Conservation (phyloP, 1,139 yeast genomes). For the Suhomyces wounanorum region DNA sequence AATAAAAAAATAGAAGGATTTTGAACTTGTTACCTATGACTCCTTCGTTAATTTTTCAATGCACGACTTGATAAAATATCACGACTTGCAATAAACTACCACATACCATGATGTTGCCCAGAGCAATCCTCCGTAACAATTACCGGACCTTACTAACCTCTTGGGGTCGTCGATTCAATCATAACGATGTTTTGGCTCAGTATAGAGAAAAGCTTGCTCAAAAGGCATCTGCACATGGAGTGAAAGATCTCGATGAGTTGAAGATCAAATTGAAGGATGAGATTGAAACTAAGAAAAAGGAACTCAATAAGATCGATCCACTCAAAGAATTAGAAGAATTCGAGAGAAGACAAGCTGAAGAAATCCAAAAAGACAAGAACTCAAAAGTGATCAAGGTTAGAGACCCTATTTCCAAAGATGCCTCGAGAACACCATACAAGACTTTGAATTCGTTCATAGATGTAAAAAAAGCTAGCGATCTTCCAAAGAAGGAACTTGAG, state of each 20-base stretch:
- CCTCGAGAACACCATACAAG: constrained; percentile 61
- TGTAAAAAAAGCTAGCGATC: constrained; percentile 59
- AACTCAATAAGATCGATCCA: constrained; percentile 67
- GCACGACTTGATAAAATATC: constrained; percentile 6
- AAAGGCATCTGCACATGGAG: constrained; percentile 42
- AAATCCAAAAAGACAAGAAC: constrained; percentile 33
- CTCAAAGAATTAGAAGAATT: constrained; percentile 63
- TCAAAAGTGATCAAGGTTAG: constrained; percentile 32
- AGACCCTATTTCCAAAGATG: constrained; percentile 48
- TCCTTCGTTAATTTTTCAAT: neutral
- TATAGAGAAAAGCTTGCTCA: constrained; percentile 38
- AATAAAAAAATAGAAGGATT: too few species aligned
- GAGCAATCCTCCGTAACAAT: constrained; percentile 6
- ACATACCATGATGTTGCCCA: constrained; percentile 4
- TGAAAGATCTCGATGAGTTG: constrained; percentile 57
- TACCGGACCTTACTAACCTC: neutral
- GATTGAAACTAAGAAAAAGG: constrained; percentile 56
- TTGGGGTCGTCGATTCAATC: constrained; percentile 5
- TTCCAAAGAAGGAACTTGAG: constrained; percentile 68
- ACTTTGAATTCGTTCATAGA: constrained; percentile 72
- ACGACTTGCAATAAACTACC: neutral
- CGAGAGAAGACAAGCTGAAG: constrained; percentile 42
- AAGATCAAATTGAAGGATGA: constrained; percentile 63
- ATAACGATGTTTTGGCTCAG: constrained; percentile 9
- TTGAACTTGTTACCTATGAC: too few species aligned